A percentile compares a stretch with the other conserved stretches of the same genome.
Conservation (phyloP, 1,139 yeast species). For the Ogataea hybrid region DNA sequence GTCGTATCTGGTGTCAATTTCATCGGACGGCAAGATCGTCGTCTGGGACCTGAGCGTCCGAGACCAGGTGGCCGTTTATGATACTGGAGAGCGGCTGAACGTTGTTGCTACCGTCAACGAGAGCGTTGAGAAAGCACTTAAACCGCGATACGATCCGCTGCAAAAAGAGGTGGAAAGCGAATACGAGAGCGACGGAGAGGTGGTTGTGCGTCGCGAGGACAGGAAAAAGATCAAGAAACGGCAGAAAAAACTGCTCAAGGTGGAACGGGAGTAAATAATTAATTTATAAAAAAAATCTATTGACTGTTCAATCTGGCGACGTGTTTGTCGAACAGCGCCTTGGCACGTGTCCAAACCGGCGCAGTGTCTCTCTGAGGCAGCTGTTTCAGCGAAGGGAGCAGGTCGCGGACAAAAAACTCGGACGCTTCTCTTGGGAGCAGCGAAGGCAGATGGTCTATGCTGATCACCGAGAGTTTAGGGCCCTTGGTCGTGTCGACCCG, state of each 20-base stretch:
- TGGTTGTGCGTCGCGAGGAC: conserved; percentile 43
- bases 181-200: conserved; percentile 58
- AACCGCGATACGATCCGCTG: conserved; percentile 53
- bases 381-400: conserved; percentile 83
- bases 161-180: conserved; percentile 53
- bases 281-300: not conserved
- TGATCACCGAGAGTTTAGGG: conserved; percentile 84
- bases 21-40: conserved; percentile 91
- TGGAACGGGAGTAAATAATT: conserved; percentile 48
- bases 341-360: conserved; percentile 91
- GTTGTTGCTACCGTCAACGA: conserved; percentile 82
- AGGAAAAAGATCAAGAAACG: conserved; percentile 39
- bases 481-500: conserved; percentile 73
- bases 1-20: conserved; percentile 67
- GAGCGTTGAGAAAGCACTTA: conserved; percentile 72
- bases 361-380: conserved; percentile 78
- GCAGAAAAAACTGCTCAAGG: conserved; percentile 42
- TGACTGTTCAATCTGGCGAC: conserved; percentile 53
- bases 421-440: conserved; percentile 96
- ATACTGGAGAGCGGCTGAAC: conserved; percentile 89
- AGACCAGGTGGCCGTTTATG: conserved; percentile 88
- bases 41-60: conserved; percentile 73
- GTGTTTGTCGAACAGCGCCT: conserved; percentile 76
- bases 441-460: conserved; percentile 97
- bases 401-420: conserved; percentile 81